Evolutionary conservation across 2,329 filamentous ascomycete genomes (phyloP).

Genomic region (Rugonectria rugulosa): DNA sequence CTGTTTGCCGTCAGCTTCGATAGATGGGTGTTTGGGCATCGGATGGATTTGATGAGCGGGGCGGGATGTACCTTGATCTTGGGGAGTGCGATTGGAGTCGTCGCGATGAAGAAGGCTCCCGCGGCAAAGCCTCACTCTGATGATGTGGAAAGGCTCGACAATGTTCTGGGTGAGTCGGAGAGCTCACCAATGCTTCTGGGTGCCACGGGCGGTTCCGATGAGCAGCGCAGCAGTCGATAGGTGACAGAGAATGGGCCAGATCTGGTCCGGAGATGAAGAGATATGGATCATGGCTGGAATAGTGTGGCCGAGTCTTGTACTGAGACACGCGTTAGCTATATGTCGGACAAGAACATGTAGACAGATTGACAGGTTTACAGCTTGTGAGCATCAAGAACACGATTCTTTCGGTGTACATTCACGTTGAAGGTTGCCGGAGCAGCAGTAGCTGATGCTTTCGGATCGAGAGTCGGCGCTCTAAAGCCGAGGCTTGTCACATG

Average conservation of each 20-base stretch:
- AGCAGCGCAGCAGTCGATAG: conserved; percentile 27
- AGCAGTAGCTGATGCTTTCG: too few relatives aligned
- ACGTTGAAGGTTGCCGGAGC: too few relatives aligned
- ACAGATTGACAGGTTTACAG: too few relatives aligned
- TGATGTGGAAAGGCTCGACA: conserved; percentile 46
- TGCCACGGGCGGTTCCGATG: conserved; percentile 38
- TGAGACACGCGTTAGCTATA: too few relatives aligned
- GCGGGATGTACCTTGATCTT: conserved; percentile 61
- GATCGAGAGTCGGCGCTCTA: too few relatives aligned
- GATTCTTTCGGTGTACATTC: too few relatives aligned
- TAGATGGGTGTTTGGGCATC: conserved; percentile 59
- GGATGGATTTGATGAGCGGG: conserved; percentile 58
- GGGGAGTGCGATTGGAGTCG: conserved; percentile 60
- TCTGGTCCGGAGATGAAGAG: too few relatives aligned
- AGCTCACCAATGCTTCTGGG: conserved; percentile 50
- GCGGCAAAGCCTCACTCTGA: conserved; percentile 35
- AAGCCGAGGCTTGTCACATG: too few relatives aligned
- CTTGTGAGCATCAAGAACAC: too few relatives aligned
- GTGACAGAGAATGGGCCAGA: neutral
- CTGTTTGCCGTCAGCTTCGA: conserved; percentile 63
- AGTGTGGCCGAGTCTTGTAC: too few relatives aligned
- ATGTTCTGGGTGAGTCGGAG: conserved; percentile 44
- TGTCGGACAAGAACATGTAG: too few relatives aligned
- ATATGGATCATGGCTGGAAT: too few relatives aligned
- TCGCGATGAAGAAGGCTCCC: conserved; percentile 51